A percentile compares a stretch with the other conserved stretches of the same genome.
phyloP scores from a whole-genome alignment of 2,329 filamentous ascomycete species.

The Pezicula carpinea region DNA sequence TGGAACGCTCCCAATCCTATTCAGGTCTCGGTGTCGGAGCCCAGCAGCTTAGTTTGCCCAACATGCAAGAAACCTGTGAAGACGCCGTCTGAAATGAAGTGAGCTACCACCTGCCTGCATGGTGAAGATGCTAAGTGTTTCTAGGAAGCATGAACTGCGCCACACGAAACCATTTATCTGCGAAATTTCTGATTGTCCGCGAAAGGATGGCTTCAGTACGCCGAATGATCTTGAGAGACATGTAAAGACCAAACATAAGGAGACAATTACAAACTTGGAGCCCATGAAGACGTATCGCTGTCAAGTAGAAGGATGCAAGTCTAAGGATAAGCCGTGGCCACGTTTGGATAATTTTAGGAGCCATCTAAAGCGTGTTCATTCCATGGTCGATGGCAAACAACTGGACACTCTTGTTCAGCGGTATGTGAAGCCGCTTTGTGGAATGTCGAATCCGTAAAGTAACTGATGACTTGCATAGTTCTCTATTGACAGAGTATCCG shows the following conservation, averaged over 20 bases:
- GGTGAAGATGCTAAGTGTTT: constrained; percentile 6
- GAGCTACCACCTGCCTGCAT: constrained; percentile 16
- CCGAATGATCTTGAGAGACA: constrained; percentile 80
- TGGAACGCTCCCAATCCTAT: constrained; percentile 10
- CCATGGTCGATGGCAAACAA: constrained; percentile 30
- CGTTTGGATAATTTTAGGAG: constrained; percentile 82
- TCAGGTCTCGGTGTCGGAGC: constrained; percentile 9
- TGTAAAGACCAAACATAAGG: constrained; percentile 63
- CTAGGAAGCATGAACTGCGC: constrained; percentile 69
- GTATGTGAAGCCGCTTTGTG: constrained; percentile 31
- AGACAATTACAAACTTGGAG: constrained; percentile 38
- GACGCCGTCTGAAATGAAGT: constrained; percentile 54
- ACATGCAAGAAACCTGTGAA: constrained; percentile 38
- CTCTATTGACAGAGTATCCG: too few species aligned
- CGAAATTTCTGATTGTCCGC: constrained; percentile 47
- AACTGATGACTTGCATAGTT: background rate
- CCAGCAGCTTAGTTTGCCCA: constrained; percentile 29
- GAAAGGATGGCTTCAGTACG: constrained; percentile 69
- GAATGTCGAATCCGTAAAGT: background rate
- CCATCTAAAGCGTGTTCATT: constrained; percentile 69
- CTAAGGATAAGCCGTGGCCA: constrained; percentile 68
- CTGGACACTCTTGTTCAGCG: constrained; percentile 38
- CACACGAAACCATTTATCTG: constrained; percentile 68
- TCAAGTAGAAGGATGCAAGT: constrained; percentile 48
- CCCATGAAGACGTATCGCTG: constrained; percentile 56